phyloP scores from a whole-genome alignment of 768 basidiomycete species.

The Boletus tomentosulus region DNA sequence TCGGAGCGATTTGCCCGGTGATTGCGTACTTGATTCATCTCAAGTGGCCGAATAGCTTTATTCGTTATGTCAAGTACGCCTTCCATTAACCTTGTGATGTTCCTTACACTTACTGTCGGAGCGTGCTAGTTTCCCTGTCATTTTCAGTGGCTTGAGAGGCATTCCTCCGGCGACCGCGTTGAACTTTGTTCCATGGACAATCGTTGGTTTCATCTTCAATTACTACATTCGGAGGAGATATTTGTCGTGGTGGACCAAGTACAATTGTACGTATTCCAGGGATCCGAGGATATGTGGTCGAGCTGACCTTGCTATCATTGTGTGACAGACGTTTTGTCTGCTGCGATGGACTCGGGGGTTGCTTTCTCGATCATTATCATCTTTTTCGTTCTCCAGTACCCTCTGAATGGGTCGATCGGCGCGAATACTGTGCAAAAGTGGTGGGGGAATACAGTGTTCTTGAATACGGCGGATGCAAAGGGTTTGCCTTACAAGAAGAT shows the following conservation, averaged over 20 bases:
- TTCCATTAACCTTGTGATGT: slow-evolving; percentile 44
- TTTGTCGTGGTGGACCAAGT: slow-evolving; percentile 68
- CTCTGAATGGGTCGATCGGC: slow-evolving; percentile 57
- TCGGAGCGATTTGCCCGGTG: slow-evolving; percentile 62
- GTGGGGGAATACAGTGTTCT: slow-evolving; percentile 48
- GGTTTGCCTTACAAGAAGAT: slow-evolving; percentile 11
- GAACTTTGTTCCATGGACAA: slow-evolving; percentile 66
- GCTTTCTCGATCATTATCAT: slow-evolving; percentile 53
- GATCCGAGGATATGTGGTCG: not conserved
- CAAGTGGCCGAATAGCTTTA: slow-evolving; percentile 59
- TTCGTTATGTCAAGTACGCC: slow-evolving; percentile 62
- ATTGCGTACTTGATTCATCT: slow-evolving; percentile 49
- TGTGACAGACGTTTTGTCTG: slow-evolving; percentile 57
- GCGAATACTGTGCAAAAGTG: slow-evolving; percentile 47
- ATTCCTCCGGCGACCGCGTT: slow-evolving; percentile 66
- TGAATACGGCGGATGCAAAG: slow-evolving; percentile 26
- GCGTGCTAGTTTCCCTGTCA: slow-evolving; percentile 36
- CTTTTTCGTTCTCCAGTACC: slow-evolving; percentile 65
- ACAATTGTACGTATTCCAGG: slow-evolving; percentile 30
- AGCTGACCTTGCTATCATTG: slow-evolving; percentile 34
- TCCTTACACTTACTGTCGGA: slow-evolving; percentile 35
- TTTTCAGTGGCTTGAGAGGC: slow-evolving; percentile 53
- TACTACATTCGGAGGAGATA: slow-evolving; percentile 54
- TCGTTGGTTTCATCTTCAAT: slow-evolving; percentile 65
- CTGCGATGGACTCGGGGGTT: slow-evolving; percentile 68